Base-by-base conservation (phyloP, 768 basidiomycete genomes). In the Tephrocybe sp. region DNA sequence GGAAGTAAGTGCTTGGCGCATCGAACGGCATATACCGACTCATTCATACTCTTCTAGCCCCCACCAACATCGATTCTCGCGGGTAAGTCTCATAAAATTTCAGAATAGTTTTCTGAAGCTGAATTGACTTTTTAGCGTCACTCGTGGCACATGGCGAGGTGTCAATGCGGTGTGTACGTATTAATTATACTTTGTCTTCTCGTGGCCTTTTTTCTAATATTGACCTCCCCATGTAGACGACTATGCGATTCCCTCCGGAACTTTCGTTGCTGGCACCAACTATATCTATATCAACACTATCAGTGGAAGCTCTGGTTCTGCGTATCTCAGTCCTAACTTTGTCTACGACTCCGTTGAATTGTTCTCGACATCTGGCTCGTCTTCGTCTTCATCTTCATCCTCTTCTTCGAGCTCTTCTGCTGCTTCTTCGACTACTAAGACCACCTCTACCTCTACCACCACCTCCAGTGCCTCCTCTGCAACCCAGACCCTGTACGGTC, bases 81-180 rank as follows among this genome's bases (percentile, higher is more conserved):
- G 76, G 76, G 71, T 74, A 60, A 62, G 54, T 17, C 14, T 10
- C 20, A 44, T 11, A 22, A 10, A 20, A 41, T 30, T 46, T 3
- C 14, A 30, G 23, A n/a, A 8, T 19, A 2, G 19, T 19, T 22
- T 23, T 38, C 32, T 23, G 22, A 23, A 38, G 23, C 17, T 57
- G 5, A 43, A 30, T 45, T 48, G n/a, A 9, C 9, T 39, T 30
- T 44, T 16, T 41, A 72, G 74, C 43, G 71, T 79, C 33, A 77
- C 76, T 43, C 72, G 75, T 48, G 76, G 76, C n/a, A 78, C 75
- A 22, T 79, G 74, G 74, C 71, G 76, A 32, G 76, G 76, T 12
- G 38, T 72, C 23, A 76, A 76, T 47, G 66, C 73, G 68, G 63
- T 73, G 44, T 76, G 73, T 72, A 50, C 63, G 69, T n/a, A n/a